These are phyloP conservation scores for Pascua sp. DNA, from an alignment of 1,284 basidiomycete genomes.

Conservation along the genomic window DNA sequence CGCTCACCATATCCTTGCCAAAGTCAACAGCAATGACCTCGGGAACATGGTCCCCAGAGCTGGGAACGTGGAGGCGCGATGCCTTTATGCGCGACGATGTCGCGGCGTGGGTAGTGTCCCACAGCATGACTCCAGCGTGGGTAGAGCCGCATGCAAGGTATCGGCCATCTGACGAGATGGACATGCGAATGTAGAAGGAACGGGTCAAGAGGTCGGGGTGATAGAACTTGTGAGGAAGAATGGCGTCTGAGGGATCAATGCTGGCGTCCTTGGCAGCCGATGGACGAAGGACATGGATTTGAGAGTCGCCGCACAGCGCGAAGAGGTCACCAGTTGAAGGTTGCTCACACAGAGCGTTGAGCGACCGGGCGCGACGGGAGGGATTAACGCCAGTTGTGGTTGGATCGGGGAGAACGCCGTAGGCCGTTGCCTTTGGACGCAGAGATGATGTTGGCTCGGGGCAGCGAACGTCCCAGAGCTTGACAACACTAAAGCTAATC, in stretches of 20 bases:
- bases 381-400: constrained; percentile 25
- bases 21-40: constrained; percentile 46
- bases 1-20: constrained; percentile 46
- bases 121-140: constrained; percentile 43
- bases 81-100: background rate
- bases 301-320: constrained; percentile 39
- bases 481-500: constrained; percentile 36
- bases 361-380: constrained; percentile 32
- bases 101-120: constrained; percentile 24
- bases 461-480: constrained; percentile 50
- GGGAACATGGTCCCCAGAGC: constrained; percentile 2
- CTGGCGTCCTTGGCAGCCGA: constrained; percentile 14
- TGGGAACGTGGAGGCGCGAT: background rate
- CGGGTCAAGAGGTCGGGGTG: constrained; percentile 37
- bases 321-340: constrained; percentile 40
- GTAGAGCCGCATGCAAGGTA: constrained; percentile 41
- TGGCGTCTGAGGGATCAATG: constrained; percentile 11
- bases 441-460: constrained; percentile 21
- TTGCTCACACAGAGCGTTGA: constrained; percentile 40
- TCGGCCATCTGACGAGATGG: constrained; percentile 41
- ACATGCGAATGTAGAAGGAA: constrained; percentile 43
- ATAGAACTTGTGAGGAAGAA: constrained; percentile 34
- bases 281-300: constrained; percentile 40
- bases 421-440: constrained; percentile 21
- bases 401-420: constrained; percentile 34